Base-by-base conservation (phyloP, 148 eudicot species). In the Rhododendron ovatum region DNA sequence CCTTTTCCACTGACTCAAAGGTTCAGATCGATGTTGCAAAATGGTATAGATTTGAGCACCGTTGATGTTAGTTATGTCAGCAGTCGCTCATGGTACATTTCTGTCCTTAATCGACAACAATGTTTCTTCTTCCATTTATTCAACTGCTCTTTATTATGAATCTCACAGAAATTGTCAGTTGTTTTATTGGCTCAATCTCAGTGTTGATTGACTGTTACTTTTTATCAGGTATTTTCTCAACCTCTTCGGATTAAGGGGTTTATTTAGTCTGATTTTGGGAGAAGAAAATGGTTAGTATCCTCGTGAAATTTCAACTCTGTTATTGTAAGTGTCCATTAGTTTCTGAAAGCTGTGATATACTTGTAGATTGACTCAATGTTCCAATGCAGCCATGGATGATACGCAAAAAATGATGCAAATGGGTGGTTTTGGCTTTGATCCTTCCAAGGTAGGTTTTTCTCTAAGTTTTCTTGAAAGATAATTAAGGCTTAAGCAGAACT, bases 371-470 rank as follows among this genome's bases (percentile, higher is more conserved):
- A 71, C 59, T 13, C 85, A 65, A 24, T 69, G 47, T 84, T 84
- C 83, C 86, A 59, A 82, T 92, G 85, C 92, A 96, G 99, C 98
- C 83, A 94, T 91, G 89, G 99, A 96, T 90, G 99, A 95, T 87
- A 95, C 99, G n/a, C 99, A 96, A 79, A 93, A 92, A 37, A 96
- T 96, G 99, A 96, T 96, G 99, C 99, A 95, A 90, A 96, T 96
- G 99, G 89, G 99, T 86, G 98, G 99, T 84, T 95, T 97, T 90
- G 99, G 99, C 61, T 87, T 92, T 47, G 99, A 97, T 86, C 90
- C 99, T 45, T 81, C 94, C 80, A 95, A 92, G 98, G 99, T 94
- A 80, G 33, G 43, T 86, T 87, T 41, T 59, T 45, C 5, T 57
- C 14, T n/a, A 26, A n/a, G 17, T 26, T 79, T 41, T 71, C 9